These are phyloP conservation scores for Phaeoacremonium minimum DNA, from an alignment of 2,329 filamentous ascomycete species.

Conservation along the genomic window DNA sequence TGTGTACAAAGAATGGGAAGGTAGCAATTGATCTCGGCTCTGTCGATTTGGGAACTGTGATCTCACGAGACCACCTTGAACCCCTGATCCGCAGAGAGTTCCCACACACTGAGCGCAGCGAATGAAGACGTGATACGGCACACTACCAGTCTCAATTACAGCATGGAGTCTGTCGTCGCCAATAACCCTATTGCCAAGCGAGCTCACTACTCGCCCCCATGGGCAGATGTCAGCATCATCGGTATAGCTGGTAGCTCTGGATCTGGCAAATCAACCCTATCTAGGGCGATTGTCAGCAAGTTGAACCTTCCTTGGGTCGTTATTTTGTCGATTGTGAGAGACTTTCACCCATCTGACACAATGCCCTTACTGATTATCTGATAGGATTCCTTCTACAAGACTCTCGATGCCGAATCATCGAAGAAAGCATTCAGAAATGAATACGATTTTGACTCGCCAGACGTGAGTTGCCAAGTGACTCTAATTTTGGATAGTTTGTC, in stretches of 20 bases:
- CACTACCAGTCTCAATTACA: no score
- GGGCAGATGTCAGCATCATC: constrained; percentile 95
- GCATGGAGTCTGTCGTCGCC: constrained; percentile 13
- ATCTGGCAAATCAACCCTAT: constrained; percentile 89
- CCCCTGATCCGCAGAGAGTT: no score
- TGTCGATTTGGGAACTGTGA: no score
- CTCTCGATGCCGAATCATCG: constrained; percentile 73
- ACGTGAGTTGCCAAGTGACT: constrained; percentile 36
- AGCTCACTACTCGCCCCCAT: constrained; percentile 86
- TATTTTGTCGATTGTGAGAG: constrained; percentile 84
- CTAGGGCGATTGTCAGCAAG: constrained; percentile 83
- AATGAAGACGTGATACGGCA: no score
- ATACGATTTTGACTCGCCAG: constrained; percentile 92
- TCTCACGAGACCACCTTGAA: no score
- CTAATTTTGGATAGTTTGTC: constrained; percentile 1
- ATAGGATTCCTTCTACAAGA: constrained; percentile 97
- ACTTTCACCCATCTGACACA: background rate
- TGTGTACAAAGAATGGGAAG: no score
- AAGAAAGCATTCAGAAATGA: constrained; percentile 81
- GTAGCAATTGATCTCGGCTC: no score
- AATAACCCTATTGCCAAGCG: constrained; percentile 45
- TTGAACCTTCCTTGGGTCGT: constrained; percentile 97
- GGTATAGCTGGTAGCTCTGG: constrained; percentile 93
- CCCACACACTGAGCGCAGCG: no score
- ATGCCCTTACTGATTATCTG: constrained; percentile 2